A percentile compares a stretch with the other conserved stretches of the same genome.
Evolutionary conservation across 345 rosid genomes (phyloP).

Genomic region (Nephelium lappaceum): DNA sequence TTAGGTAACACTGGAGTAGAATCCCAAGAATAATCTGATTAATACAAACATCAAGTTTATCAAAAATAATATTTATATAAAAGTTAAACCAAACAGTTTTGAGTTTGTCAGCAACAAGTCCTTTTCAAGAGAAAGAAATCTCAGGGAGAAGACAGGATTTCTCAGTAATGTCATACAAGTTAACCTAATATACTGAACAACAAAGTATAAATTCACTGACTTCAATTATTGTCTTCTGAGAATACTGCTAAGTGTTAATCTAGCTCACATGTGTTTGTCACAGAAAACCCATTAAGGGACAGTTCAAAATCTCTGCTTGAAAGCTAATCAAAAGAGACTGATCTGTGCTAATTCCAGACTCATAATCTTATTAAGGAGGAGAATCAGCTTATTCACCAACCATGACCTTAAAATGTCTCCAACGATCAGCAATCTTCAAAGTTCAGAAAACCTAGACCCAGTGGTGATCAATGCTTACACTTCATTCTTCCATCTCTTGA

Average conservation of each 20-base stretch:
- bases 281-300: neutral
- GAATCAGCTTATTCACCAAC: neutral
- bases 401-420: neutral
- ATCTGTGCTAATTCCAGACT: neutral
- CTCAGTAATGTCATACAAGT: neutral
- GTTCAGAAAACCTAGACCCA: neutral
- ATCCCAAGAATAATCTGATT: neutral
- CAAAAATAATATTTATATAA: neutral
- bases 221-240: neutral
- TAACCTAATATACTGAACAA: neutral
- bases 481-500: neutral
- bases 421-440: neutral
- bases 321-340: neutral
- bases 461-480: neutral
- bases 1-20: neutral
- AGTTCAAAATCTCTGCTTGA: neutral
- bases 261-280: neutral
- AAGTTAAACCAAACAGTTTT: neutral
- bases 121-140: neutral
- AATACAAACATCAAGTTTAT: neutral
- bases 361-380: neutral
- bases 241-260: neutral
- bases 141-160: neutral
- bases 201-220: neutral
- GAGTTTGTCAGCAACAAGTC: neutral